These are phyloP conservation scores for Candida tropicalis DNA, from an alignment of 1,139 yeast genomes.

Conservation along the genomic window DNA sequence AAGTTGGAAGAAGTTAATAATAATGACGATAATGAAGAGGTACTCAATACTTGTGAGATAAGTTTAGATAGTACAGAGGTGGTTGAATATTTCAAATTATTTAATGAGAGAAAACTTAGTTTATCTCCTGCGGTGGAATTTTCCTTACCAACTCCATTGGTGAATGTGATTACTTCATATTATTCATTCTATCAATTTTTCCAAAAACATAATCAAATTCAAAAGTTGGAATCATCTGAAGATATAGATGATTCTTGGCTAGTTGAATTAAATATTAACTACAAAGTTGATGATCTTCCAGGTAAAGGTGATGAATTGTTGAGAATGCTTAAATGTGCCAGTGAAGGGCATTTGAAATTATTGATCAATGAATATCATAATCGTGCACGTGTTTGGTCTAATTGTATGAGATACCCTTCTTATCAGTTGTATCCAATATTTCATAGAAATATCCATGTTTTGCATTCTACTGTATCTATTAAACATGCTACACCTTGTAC, in stretches of 20 bases:
- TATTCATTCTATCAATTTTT: constrained; percentile 38
- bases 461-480: constrained; percentile 81
- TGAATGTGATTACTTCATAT: constrained; percentile 58
- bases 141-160: constrained; percentile 64
- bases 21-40: constrained; percentile 13
- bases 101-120: constrained; percentile 57
- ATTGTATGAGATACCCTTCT: constrained; percentile 38
- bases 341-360: constrained; percentile 31
- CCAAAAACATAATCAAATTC: constrained; percentile 26
- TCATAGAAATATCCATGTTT: constrained; percentile 76
- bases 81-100: constrained; percentile 51
- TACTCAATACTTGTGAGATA: constrained; percentile 15
- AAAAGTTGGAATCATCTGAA: constrained; percentile 23
- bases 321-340: constrained; percentile 40
- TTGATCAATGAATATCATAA: constrained; percentile 33
- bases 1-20: constrained; percentile 14
- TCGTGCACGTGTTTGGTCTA: constrained; percentile 44
- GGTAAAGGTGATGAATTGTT: constrained; percentile 40
- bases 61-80: constrained; percentile 35
- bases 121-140: constrained; percentile 77
- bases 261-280: constrained; percentile 29
- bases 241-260: constrained; percentile 27
- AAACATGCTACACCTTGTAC: constrained; percentile 89
- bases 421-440: constrained; percentile 50
- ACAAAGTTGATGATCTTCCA: constrained; percentile 33